Percentiles rank a stretch among this genome's conserved stretches.
Conservation (phyloP, 768 basidiomycete species). For the Mycena epipterygia region DNA sequence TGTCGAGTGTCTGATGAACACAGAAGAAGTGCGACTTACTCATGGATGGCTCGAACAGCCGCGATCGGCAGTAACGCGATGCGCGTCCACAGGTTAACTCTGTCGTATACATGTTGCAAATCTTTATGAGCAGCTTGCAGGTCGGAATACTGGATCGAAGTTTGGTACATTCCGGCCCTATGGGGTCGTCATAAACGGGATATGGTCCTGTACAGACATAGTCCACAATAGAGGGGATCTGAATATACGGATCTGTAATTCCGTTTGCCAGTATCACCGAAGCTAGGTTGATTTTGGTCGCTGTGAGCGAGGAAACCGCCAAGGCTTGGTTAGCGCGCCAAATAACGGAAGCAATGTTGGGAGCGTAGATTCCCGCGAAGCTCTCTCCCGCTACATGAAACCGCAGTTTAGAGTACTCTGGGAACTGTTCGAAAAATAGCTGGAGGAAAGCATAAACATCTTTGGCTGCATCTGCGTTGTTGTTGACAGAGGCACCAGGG, state of each 20-base stretch:
- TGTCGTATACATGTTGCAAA: conserved; percentile 26
- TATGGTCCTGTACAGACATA: conserved; percentile 55
- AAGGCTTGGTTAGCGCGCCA: conserved; percentile 55
- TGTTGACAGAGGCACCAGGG: conserved; percentile 52
- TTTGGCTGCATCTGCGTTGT: conserved; percentile 61
- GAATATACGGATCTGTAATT: conserved; percentile 59
- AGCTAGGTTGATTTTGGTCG: conserved; percentile 52
- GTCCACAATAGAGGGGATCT: conserved; percentile 61
- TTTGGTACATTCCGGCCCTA: conserved; percentile 56
- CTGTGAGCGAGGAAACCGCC: conserved; percentile 37
- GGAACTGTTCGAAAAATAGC: conserved; percentile 51
- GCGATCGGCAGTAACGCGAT: conserved; percentile 30
- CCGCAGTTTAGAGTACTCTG: conserved; percentile 47
- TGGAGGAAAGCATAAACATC: conserved; percentile 58
- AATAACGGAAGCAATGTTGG: conserved; percentile 62
- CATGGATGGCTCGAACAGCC: conserved; percentile 34
- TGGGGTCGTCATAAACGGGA: conserved; percentile 55
- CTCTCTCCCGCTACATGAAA: conserved; percentile 52
- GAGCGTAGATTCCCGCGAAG: conserved; percentile 57
- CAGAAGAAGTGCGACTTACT: conserved; percentile 7
- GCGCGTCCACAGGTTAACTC: conserved; percentile 29
- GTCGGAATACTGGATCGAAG: conserved; percentile 55
- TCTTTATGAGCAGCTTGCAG: conserved; percentile 30
- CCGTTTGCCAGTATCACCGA: conserved; percentile 66
- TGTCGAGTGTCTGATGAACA: neutral